phyloP scores from a whole-genome alignment of 768 basidiomycete genomes.

The Lentinula sp. region DNA sequence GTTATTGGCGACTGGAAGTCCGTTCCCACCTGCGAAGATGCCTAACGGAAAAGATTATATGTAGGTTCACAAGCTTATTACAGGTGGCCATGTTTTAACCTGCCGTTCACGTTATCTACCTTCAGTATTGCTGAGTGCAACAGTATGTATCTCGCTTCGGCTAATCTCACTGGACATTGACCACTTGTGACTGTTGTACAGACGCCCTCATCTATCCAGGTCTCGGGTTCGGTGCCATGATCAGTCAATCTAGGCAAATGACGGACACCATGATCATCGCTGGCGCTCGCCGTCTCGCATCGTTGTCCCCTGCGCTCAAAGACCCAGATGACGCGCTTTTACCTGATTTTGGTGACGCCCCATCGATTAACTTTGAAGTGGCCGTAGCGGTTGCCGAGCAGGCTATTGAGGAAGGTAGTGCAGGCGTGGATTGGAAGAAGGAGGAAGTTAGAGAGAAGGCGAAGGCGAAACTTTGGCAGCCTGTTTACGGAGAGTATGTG shows the following conservation, averaged over 20 bases:
- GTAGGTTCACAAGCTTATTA: conserved; percentile 31
- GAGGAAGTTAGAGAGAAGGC: conserved; percentile 50
- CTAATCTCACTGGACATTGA: too few relatives aligned
- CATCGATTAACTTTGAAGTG: conserved; percentile 72
- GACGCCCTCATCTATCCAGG: conserved; percentile 83
- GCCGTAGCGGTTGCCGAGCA: conserved; percentile 76
- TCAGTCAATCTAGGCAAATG: conserved; percentile 55
- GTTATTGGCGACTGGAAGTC: conserved; percentile 78
- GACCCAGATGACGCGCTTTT: conserved; percentile 69
- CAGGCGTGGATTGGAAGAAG: conserved; percentile 51
- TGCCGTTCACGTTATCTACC: neutral
- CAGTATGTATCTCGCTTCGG: conserved; percentile 27
- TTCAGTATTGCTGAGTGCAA: conserved; percentile 69
- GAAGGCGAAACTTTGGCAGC: conserved; percentile 50
- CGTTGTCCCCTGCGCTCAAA: conserved; percentile 66
- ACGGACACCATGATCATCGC: conserved; percentile 88
- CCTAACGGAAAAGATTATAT: conserved; percentile 59
- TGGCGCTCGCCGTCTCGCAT: conserved; percentile 67
- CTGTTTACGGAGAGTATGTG: conserved; percentile 58
- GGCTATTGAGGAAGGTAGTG: conserved; percentile 67
- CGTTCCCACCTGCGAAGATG: conserved; percentile 70
- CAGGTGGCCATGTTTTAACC: neutral
- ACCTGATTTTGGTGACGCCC: conserved; percentile 72
- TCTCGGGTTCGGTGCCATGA: conserved; percentile 74
- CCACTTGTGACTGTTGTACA: conserved; percentile 10